Conservation (phyloP, 2,329 filamentous ascomycete species). For the Coleophoma eucalyptorum region DNA sequence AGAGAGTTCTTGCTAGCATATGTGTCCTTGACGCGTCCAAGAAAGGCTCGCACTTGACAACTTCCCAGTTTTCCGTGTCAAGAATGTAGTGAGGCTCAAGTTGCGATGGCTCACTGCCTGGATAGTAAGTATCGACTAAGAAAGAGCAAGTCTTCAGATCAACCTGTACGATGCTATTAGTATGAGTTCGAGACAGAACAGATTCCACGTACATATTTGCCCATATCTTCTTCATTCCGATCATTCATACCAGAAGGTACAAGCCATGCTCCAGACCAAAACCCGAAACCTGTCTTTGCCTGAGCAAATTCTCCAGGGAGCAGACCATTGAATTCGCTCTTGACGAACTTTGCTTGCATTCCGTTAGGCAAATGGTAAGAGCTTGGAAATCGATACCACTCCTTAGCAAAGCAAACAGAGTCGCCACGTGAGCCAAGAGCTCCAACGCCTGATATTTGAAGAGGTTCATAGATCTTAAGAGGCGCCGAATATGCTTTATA, state of each 20-base stretch:
- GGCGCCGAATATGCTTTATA: constrained; percentile 83
- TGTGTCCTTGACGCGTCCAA: constrained; percentile 75
- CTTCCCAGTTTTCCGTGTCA: constrained; percentile 73
- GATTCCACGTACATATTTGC: constrained; percentile 68
- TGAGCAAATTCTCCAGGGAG: constrained; percentile 88
- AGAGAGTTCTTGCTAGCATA: constrained; percentile 71
- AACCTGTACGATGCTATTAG: constrained; percentile 36
- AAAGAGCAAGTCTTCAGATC: constrained; percentile 75
- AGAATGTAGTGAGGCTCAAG: constrained; percentile 79
- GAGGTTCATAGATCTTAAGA: constrained; percentile 62
- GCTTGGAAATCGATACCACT: constrained; percentile 97
- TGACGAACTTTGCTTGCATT: constrained; percentile 84
- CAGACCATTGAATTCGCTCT: constrained; percentile 83
- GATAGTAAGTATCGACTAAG: constrained; percentile 83
- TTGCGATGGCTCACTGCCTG: constrained; percentile 51
- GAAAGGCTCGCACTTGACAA: constrained; percentile 71
- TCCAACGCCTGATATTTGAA: constrained; percentile 47
- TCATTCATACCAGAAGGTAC: constrained; percentile 87
- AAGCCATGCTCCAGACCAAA: constrained; percentile 81
- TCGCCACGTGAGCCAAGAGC: constrained; percentile 57
- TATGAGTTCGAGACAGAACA: not conserved
- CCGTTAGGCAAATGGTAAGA: constrained; percentile 85
- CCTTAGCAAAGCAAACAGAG: constrained; percentile 85
- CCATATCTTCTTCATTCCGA: constrained; percentile 77
- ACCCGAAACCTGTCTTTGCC: constrained; percentile 59